Base-by-base conservation (phyloP, 352 stramenopile species). In the Phytophthora podocarpi region DNA sequence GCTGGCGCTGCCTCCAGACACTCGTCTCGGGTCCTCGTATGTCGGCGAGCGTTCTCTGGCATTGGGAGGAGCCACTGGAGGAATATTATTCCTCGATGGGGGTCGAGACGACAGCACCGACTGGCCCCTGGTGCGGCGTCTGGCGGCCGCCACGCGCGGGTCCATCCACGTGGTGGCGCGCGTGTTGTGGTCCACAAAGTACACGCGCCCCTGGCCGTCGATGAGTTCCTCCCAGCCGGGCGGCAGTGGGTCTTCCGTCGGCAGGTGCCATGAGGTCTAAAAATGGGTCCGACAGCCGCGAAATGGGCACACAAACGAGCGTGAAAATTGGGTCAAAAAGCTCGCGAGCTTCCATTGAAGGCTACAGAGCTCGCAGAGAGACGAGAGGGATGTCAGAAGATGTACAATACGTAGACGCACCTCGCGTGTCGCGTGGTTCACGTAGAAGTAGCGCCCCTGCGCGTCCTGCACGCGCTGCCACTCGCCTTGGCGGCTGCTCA, bases 391-490 rank as follows among this genome's bases (percentile, higher is more conserved):
- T 7, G 27, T 8, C 4, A 43, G 5, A 20, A 24, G 18, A 30
- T n/a, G 48, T 31, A 31, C 7, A 35, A 36, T 15, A 56, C 4
- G 30, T 18, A 43, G 24, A 59, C 68, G 63, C 34, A 94, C 85
- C 85, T 95, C 82, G 15, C 82, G 77, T 24, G 86, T 93, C 21
- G 43, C 60, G 64, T 93, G 84, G 64, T 95, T 95, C 23, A 95
- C 86, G 66, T 93, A 95, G 65, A 95, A 95, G 35, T 90, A 89
- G 51, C 83, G 82, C 4, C 86, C 86, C 30, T 87, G 78, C n/a
- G 84, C 72, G 78, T 95, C 84, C 64, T 86, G 68, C 39, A 93
- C 80, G 67, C 85, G 84, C 72, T 92, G 73, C 86, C 86, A 95
- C 42, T 70, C 74, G 52, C 73, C 66, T 28, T 73, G 55, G 21